These are phyloP conservation scores for Rubus idaeus DNA, from an alignment of 306 rosid species.

Conservation along the genomic window DNA sequence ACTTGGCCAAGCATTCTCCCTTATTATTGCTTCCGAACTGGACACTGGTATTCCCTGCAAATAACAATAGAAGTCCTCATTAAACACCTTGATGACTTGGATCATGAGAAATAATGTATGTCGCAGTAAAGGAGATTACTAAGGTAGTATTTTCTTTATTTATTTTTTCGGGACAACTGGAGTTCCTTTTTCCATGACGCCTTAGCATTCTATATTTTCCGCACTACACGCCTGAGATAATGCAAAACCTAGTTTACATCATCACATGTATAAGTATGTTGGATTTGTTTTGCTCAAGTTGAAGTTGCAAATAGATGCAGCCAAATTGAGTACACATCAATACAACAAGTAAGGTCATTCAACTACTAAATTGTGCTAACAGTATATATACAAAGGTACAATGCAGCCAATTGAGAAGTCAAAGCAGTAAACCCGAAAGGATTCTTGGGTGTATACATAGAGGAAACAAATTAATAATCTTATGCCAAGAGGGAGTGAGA, in stretches of 20 bases:
- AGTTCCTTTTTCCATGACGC: neutral
- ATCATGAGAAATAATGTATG: slow-evolving; percentile 4
- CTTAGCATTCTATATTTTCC: neutral
- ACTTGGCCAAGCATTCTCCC: slow-evolving; percentile 16
- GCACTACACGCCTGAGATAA: neutral
- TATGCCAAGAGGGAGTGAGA: neutral
- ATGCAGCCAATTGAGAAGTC: neutral
- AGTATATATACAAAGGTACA: neutral
- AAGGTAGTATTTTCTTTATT: neutral
- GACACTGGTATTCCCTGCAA: slow-evolving; percentile 38
- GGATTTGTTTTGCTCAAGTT: neutral
- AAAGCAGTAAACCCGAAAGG: neutral
- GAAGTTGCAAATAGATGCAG: neutral
- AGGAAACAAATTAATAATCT: neutral
- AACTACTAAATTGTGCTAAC: neutral
- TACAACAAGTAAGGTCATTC: slow-evolving; percentile 4
- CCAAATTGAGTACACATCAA: neutral
- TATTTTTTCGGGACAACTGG: neutral
- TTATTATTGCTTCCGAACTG: slow-evolving; percentile 16
- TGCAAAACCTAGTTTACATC: neutral
- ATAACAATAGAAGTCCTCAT: slow-evolving; percentile 5
- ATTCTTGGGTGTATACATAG: neutral
- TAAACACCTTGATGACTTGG: slow-evolving; percentile 5
- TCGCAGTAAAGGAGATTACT: neutral
- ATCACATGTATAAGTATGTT: neutral